These are phyloP conservation scores for Penicillium sp. DNA, from an alignment of 2,329 filamentous ascomycete genomes.

Conservation along the genomic window DNA sequence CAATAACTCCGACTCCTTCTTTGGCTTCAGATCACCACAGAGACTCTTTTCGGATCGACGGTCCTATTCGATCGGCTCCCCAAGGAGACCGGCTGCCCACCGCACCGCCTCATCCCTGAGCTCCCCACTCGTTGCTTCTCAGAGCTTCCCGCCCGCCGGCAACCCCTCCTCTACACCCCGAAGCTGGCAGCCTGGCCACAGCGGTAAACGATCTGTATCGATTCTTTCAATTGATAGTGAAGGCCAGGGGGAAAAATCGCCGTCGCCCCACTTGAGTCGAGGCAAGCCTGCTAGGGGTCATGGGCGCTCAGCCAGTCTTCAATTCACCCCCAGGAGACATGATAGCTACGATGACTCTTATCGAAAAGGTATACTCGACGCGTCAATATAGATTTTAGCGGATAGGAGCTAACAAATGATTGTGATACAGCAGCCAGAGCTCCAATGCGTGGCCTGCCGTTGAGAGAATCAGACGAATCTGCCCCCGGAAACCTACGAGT, in stretches of 20 bases:
- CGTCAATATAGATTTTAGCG: background rate
- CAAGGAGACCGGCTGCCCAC: constrained; percentile 34
- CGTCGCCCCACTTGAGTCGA: constrained; percentile 39
- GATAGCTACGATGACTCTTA: constrained; percentile 42
- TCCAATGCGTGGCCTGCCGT: constrained; percentile 34
- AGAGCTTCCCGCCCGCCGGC: constrained; percentile 42
- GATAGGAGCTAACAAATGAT: background rate
- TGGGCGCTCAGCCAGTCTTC: constrained; percentile 76
- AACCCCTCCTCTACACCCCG: constrained; percentile 33
- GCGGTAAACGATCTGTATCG: constrained; percentile 74
- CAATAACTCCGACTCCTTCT: constrained; percentile 38
- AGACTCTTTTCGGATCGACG: constrained; percentile 39
- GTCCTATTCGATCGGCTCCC: constrained; percentile 35
- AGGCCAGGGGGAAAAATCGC: constrained; percentile 34
- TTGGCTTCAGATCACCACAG: constrained; percentile 39
- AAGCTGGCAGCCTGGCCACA: constrained; percentile 48
- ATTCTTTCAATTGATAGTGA: constrained; percentile 73
- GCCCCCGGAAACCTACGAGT: constrained; percentile 31
- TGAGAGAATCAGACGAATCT: constrained; percentile 32
- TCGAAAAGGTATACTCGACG: constrained; percentile 37
- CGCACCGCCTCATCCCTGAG: constrained; percentile 42
- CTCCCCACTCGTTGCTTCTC: constrained; percentile 38
- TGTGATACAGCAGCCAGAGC: constrained; percentile 30
- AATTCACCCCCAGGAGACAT: constrained; percentile 61
- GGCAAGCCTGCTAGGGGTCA: constrained; percentile 64